phyloP scores from a whole-genome alignment of 257 asterid genomes.

The Jaltomata sinuosa region DNA sequence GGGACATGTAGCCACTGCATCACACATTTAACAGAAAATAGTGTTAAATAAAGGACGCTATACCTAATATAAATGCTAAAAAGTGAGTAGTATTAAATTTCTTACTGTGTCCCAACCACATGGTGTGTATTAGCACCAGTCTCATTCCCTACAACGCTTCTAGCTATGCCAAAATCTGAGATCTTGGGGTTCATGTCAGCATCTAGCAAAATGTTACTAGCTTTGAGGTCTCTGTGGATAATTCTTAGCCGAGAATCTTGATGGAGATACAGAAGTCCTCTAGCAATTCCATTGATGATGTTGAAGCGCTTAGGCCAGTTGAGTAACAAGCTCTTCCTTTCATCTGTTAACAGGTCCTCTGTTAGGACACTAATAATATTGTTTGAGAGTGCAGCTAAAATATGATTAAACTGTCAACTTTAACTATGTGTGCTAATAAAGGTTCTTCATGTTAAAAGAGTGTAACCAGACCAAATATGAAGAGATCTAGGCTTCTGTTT shows the following conservation, averaged over 20 bases:
- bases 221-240: slow-evolving; percentile 25
- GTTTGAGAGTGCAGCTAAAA: background rate
- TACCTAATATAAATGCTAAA: background rate
- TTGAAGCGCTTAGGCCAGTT: slow-evolving; percentile 20
- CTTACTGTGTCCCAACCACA: slow-evolving; percentile 25
- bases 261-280: slow-evolving; percentile 27
- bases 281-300: slow-evolving; percentile 23
- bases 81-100: background rate
- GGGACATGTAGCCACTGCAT: slow-evolving; percentile 33
- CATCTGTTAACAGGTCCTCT: slow-evolving; percentile 12
- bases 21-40: background rate
- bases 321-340: background rate
- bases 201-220: slow-evolving; percentile 23
- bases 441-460: background rate
- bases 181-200: slow-evolving; percentile 26
- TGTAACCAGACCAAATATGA: slow-evolving; percentile 22
- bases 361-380: background rate
- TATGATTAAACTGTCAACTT: background rate
- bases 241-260: slow-evolving; percentile 27
- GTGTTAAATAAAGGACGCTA: background rate
- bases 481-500: slow-evolving; percentile 19
- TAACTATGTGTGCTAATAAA: background rate
- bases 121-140: slow-evolving; percentile 27
- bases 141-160: slow-evolving; percentile 23
- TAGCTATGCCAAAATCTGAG: slow-evolving; percentile 26